A percentile compares a stretch with the other conserved stretches of the same genome.
Evolutionary conservation across 192 early-diverging fungal species (phyloP).

Genomic region (Mortierella antarctica): DNA sequence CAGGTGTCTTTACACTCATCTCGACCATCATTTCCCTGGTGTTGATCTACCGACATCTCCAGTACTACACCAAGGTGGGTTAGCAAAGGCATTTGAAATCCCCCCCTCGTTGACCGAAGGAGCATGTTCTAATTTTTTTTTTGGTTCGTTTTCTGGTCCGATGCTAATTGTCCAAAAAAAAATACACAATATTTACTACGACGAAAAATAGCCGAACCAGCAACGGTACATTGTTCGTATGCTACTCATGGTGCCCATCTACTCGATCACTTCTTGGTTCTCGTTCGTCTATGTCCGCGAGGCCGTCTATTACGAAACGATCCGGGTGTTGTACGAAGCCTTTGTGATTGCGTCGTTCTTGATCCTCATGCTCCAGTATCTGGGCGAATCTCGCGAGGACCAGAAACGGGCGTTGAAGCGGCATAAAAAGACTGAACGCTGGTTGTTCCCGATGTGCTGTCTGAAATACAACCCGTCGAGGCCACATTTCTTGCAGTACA

Average conservation of each 20-base stretch:
- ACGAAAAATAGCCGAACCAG: constrained; percentile 60
- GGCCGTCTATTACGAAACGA: constrained; percentile 71
- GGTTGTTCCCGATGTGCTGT: constrained; percentile 74
- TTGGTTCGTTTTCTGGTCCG: not conserved
- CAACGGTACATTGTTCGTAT: constrained; percentile 84
- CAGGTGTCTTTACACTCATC: constrained; percentile 61
- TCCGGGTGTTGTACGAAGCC: constrained; percentile 79
- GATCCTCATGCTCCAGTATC: constrained; percentile 75
- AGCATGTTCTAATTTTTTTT: not conserved
- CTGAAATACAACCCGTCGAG: constrained; percentile 67
- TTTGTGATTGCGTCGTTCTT: constrained; percentile 80
- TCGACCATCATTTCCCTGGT: constrained; percentile 61
- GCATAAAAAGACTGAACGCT: constrained; percentile 61
- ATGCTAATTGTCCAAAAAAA: not conserved
- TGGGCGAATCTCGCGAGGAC: constrained; percentile 61
- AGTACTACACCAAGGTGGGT: constrained; percentile 63
- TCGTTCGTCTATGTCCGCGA: constrained; percentile 78
- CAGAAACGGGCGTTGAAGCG: constrained; percentile 59
- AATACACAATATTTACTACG: too few relatives aligned
- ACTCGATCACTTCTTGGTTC: constrained; percentile 75
- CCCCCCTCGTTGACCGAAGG: not conserved
- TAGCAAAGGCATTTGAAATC: not conserved
- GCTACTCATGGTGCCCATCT: constrained; percentile 78
- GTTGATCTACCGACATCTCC: constrained; percentile 62
- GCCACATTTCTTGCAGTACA: constrained; percentile 64